phyloP scores from a whole-genome alignment of 495 filamentous ascomycete species.

The Penicillium taxi region DNA sequence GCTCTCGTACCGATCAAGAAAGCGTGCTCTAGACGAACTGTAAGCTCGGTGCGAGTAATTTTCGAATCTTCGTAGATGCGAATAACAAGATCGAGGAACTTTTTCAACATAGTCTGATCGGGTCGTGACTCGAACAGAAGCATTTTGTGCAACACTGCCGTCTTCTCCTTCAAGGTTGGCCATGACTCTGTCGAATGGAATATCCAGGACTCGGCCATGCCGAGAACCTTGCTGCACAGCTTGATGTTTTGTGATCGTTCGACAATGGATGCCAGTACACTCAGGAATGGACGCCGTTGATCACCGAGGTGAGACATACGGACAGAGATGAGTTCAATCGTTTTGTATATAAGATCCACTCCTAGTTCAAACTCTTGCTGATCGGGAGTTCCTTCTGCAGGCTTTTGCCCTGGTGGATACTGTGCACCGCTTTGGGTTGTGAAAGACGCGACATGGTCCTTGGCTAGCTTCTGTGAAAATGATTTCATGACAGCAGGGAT shows the following conservation, averaged over 20 bases:
- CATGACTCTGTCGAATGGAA: slow-evolving; percentile 88
- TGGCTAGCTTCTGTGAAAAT: slow-evolving; percentile 81
- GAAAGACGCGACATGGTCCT: slow-evolving; percentile 82
- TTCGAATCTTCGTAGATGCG: slow-evolving; percentile 95
- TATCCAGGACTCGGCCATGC: slow-evolving; percentile 93
- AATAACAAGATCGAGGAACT: slow-evolving; percentile 92
- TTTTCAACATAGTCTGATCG: slow-evolving; percentile 75
- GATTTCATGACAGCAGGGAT: slow-evolving; percentile 86
- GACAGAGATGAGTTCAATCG: slow-evolving; percentile 80
- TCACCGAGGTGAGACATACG: slow-evolving; percentile 94
- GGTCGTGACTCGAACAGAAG: slow-evolving; percentile 78
- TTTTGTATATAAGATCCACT: slow-evolving; percentile 81
- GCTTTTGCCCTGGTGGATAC: slow-evolving; percentile 29
- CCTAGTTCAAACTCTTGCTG: slow-evolving; percentile 76
- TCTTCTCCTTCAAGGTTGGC: slow-evolving; percentile 96
- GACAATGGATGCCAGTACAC: slow-evolving; percentile 85
- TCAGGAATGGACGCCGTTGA: slow-evolving; percentile 83
- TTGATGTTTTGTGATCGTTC: slow-evolving; percentile 81
- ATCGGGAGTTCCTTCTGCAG: slow-evolving; percentile 53
- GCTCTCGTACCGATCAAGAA: slow-evolving; percentile 94
- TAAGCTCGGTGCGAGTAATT: slow-evolving; percentile 89
- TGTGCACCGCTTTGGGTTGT: slow-evolving; percentile 38
- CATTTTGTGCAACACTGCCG: slow-evolving; percentile 96
- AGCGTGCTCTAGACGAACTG: slow-evolving; percentile 92
- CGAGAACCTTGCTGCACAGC: slow-evolving; percentile 83